Conservation (phyloP, 2,329 filamentous ascomycete species). For the Laburnicola sp. region DNA sequence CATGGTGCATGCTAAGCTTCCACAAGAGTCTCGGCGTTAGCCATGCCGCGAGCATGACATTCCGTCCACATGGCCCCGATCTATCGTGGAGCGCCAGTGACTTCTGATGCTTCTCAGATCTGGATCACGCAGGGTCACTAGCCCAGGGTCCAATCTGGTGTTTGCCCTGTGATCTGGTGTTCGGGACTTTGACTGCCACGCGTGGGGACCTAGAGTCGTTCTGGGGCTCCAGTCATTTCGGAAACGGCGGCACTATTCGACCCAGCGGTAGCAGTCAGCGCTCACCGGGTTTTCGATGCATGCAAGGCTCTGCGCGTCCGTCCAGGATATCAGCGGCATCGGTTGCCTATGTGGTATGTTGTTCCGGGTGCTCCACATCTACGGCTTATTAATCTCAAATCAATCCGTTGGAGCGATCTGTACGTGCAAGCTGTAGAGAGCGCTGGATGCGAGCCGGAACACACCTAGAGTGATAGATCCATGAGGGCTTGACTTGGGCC, state of each 20-base stretch:
- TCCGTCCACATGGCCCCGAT: constrained; percentile 1
- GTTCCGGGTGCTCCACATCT: too few species aligned
- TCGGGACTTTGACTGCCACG: neutral
- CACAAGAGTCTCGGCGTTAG: constrained; percentile 10
- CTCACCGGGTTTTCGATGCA: neutral
- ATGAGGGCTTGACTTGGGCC: neutral
- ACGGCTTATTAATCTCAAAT: too few species aligned
- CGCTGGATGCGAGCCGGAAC: too few species aligned
- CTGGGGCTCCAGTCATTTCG: neutral
- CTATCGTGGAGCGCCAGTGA: neutral
- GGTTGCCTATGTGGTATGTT: too few species aligned
- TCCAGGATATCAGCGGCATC: neutral
- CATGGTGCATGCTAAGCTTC: constrained; percentile 14
- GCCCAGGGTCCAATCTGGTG: constrained; percentile 1
- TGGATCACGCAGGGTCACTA: neutral
- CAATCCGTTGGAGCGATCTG: too few species aligned
- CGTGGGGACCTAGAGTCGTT: neutral
- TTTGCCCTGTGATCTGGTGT: neutral
- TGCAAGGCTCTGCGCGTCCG: neutral
- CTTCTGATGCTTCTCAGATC: neutral
- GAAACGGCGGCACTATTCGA: constrained; percentile 16
- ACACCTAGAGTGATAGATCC: neutral
- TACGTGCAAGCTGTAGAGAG: too few species aligned
- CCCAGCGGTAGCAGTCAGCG: constrained; percentile 23
- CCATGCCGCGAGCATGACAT: constrained; percentile 9